These are phyloP conservation scores for Fraxinus excelsior DNA, from an alignment of 257 asterid genomes.

Conservation along the genomic window DNA sequence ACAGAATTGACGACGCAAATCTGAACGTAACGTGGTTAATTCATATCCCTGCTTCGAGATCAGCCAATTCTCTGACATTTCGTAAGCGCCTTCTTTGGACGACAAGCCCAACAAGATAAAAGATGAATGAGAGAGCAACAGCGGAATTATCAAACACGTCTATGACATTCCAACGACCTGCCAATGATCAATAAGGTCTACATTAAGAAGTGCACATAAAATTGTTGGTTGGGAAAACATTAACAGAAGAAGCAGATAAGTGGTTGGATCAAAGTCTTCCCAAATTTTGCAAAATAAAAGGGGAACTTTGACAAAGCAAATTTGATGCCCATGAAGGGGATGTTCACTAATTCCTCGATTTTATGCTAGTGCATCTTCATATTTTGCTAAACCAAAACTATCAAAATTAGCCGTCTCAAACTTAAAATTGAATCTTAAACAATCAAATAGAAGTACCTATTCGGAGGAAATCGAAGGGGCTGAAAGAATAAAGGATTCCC, in stretches of 20 bases:
- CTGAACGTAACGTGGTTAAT: neutral
- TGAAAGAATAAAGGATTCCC: conserved; percentile 58
- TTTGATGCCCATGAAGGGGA: neutral
- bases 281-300: neutral
- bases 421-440: neutral
- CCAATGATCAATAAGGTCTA: conserved; percentile 1
- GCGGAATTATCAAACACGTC: conserved; percentile 62
- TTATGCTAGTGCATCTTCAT: neutral
- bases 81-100: conserved; percentile 53
- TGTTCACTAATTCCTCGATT: neutral
- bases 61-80: conserved; percentile 53
- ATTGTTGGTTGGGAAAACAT: neutral
- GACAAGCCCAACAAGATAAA: conserved; percentile 50
- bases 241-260: conserved; percentile 11
- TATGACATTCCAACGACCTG: conserved; percentile 55
- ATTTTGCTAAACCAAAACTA: neutral
- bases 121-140: conserved; percentile 45
- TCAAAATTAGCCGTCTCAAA: neutral
- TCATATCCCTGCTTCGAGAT: conserved; percentile 17
- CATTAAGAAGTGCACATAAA: neutral
- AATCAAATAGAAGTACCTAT: conserved; percentile 45
- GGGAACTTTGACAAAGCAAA: neutral
- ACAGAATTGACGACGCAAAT: neutral
- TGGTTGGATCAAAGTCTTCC: neutral
- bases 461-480: conserved; percentile 71